Percentiles rank a stretch among this genome's conserved stretches.
Conservation (phyloP, 1,284 basidiomycete species). For the Microbotryomycetes sp. region DNA sequence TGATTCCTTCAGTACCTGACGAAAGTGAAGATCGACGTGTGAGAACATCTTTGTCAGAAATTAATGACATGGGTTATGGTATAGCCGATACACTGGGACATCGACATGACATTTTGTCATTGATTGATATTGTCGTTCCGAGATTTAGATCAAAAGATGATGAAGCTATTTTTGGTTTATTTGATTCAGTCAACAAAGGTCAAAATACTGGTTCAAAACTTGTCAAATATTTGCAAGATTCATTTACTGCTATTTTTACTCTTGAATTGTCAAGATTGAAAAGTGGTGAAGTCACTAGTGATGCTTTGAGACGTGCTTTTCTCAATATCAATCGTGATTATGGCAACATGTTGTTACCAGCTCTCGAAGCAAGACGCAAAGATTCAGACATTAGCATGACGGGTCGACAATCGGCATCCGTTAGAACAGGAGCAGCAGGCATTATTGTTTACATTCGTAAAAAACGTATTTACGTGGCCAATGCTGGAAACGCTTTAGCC, state of each 20-base stretch:
- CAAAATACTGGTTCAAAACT: slow-evolving; percentile 44
- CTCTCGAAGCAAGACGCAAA: slow-evolving; percentile 43
- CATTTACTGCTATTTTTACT: slow-evolving; percentile 60
- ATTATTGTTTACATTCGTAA: slow-evolving; percentile 79
- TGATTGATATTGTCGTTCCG: slow-evolving; percentile 90
- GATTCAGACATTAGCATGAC: slow-evolving; percentile 35
- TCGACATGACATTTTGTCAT: slow-evolving; percentile 64
- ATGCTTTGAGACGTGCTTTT: slow-evolving; percentile 80
- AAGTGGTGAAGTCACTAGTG: slow-evolving; percentile 50
- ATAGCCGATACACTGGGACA: slow-evolving; percentile 90
- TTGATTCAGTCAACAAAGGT: slow-evolving; percentile 60
- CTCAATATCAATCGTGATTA: slow-evolving; percentile 68
- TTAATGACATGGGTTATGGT: slow-evolving; percentile 92
- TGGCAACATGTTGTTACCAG: slow-evolving; percentile 55
- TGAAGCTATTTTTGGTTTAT: slow-evolving; percentile 95
- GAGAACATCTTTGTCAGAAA: slow-evolving; percentile 81
- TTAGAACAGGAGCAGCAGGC: slow-evolving; percentile 71
- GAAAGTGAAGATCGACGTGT: slow-evolving; percentile 87
- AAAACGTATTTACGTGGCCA: slow-evolving; percentile 80
- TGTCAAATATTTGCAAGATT: slow-evolving; percentile 70
- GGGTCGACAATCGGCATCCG: slow-evolving; percentile 20
- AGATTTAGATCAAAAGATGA: slow-evolving; percentile 69
- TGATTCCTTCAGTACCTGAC: slow-evolving; percentile 76
- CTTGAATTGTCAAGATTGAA: slow-evolving; percentile 54
- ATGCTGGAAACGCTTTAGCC: slow-evolving; percentile 81